phyloP scores from a whole-genome alignment of 1,139 yeast genomes.

The Suhomyces anneliseae region DNA sequence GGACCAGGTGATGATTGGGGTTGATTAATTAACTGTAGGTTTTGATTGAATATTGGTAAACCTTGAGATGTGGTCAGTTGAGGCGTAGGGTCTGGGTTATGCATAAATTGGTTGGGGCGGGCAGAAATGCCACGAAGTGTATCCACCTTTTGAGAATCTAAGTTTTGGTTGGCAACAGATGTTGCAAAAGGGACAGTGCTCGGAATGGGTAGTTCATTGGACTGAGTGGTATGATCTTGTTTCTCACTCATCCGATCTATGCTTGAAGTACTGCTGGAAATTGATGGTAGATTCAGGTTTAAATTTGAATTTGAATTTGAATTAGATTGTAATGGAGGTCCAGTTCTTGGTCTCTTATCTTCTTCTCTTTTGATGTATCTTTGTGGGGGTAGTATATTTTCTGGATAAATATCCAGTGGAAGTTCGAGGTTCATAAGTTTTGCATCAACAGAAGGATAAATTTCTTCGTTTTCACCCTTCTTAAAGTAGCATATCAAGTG shows the following conservation, averaged over 20 bases:
- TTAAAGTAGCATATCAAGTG: constrained; percentile 53
- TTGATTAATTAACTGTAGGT: background rate
- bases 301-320: no score
- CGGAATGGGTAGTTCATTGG: no score
- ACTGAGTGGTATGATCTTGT: no score
- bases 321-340: no score
- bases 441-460: constrained; percentile 21
- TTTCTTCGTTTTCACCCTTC: background rate
- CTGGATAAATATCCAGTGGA: constrained; percentile 14
- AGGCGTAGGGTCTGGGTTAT: background rate
- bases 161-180: no score
- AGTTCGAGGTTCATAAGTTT: constrained; percentile 19
- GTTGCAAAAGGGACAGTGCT: no score
- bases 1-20: background rate
- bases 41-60: background rate
- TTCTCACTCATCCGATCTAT: no score
- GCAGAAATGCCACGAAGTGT: background rate
- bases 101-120: background rate
- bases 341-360: no score
- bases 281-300: no score
- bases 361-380: background rate
- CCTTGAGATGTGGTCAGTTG: background rate
- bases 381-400: constrained; percentile 4
- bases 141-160: background rate
- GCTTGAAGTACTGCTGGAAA: no score